These are phyloP conservation scores for Boletus smithii DNA, from an alignment of 1,284 basidiomycete genomes.

Conservation along the genomic window DNA sequence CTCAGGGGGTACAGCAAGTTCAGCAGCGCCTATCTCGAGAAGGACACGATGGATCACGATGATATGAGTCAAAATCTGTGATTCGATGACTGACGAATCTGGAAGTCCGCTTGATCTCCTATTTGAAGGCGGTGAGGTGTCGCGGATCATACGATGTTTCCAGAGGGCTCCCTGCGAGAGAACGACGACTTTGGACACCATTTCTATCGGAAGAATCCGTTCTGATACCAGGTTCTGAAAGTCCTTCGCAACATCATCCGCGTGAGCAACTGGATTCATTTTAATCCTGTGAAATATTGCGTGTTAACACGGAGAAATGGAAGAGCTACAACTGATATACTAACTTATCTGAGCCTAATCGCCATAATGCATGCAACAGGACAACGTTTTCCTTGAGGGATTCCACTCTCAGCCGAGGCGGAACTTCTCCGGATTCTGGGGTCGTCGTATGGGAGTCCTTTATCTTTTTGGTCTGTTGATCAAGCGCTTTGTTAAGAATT, in stretches of 20 bases:
- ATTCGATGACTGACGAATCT: constrained; percentile 47
- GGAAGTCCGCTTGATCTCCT: constrained; percentile 27
- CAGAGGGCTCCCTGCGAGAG: constrained; percentile 78
- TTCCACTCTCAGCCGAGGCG: constrained; percentile 49
- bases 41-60: constrained; percentile 67
- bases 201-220: constrained; percentile 71
- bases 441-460: constrained; percentile 37
- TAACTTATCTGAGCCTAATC: constrained; percentile 56
- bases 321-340: constrained; percentile 28
- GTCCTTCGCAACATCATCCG: constrained; percentile 47
- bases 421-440: constrained; percentile 33
- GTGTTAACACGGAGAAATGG: constrained; percentile 3
- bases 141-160: constrained; percentile 71
- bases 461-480: constrained; percentile 44
- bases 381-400: constrained; percentile 70
- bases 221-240: constrained; percentile 61
- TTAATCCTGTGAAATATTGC: constrained; percentile 15
- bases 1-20: constrained; percentile 49
- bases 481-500: constrained; percentile 64
- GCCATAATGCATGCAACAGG: constrained; percentile 70
- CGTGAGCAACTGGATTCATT: constrained; percentile 21
- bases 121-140: constrained; percentile 35
- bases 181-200: constrained; percentile 73
- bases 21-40: constrained; percentile 61
- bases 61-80: constrained; percentile 69